Conservation (phyloP, 2,329 filamentous ascomycete genomes). For the Fusarium ambrosium region DNA sequence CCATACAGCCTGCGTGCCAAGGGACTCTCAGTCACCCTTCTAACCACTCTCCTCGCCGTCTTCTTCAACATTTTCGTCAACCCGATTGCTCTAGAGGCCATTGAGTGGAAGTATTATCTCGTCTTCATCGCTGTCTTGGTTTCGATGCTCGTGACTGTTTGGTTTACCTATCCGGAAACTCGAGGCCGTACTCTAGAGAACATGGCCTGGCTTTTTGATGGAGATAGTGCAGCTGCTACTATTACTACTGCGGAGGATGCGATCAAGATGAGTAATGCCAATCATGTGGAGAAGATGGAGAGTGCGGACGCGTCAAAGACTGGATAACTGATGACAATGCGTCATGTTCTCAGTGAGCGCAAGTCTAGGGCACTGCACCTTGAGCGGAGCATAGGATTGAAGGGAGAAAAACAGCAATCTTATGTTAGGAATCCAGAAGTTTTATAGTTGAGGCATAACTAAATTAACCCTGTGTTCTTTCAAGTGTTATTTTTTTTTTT, state of each 20-base stretch:
- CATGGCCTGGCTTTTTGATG: background rate
- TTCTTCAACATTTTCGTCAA: background rate
- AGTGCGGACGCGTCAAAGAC: background rate
- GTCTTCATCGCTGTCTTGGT: background rate
- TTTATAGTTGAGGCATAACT: no score
- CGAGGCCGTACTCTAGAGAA: background rate
- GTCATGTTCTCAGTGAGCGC: background rate
- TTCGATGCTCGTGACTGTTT: background rate
- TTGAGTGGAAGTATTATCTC: background rate
- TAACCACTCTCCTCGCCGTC: background rate
- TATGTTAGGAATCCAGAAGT: background rate
- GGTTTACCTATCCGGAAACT: background rate
- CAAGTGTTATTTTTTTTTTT: no score
- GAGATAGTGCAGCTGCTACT: background rate
- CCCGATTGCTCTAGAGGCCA: background rate
- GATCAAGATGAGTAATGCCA: background rate
- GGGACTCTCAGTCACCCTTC: background rate
- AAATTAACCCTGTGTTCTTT: background rate
- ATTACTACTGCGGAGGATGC: background rate
- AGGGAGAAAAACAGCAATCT: background rate
- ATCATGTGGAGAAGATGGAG: background rate
- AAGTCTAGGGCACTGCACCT: background rate
- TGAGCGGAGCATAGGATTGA: background rate
- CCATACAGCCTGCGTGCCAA: background rate
- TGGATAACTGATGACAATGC: background rate